Evolutionary conservation across 2,329 filamentous ascomycete species (phyloP), one percentile per base, ranked within the genome.

Genomic region (Nectriaceae sp.): DNA sequence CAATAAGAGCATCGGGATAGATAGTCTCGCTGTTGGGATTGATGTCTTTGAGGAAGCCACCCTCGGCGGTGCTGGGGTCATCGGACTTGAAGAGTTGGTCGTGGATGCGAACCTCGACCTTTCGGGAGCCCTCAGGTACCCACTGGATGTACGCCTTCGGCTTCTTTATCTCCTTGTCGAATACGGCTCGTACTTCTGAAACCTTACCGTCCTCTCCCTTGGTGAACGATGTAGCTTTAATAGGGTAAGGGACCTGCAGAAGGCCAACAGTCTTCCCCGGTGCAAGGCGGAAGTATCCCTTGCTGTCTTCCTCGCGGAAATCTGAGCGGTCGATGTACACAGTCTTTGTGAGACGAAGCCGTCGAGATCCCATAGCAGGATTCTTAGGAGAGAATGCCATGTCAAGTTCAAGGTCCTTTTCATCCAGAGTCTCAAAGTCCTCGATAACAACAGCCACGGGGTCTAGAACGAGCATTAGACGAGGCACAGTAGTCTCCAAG

Each of bases 71-170:
- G 33, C 87, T 85, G 3, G 93, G 92, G 62, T 94, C 87, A 40
- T 92, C 86, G 4, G 87, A 90, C 68, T 90, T 91, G 81, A 97
- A 97, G 1, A 97, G 79, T 3, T 84, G 76, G 66, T 90, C 89
- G 73, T 94, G 87, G 40, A 94, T 78, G 50, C 92, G 87, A 36
- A 84, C 88, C 68, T 92, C 88, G 11, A 87, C 85, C 56, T 84
- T 83, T 13, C 78, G 78, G 1, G 86, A 80, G 2, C 83, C 85
- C 33, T 84, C 82, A 4, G 85, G 65, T 5, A 96, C 89, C 93
- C 93, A 97, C 65, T 96, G 91, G 66, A 97, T 96, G 65, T 84
- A 89, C 2, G 90, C 85, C 73, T 95, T 93, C 36, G 87, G 83
- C 60, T 86, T 84, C 16, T 78, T 82, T 6, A 37, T 6, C 52